These are phyloP conservation scores for Exophiala sp. DNA, from an alignment of 2,329 filamentous ascomycete genomes.

Conservation along the genomic window DNA sequence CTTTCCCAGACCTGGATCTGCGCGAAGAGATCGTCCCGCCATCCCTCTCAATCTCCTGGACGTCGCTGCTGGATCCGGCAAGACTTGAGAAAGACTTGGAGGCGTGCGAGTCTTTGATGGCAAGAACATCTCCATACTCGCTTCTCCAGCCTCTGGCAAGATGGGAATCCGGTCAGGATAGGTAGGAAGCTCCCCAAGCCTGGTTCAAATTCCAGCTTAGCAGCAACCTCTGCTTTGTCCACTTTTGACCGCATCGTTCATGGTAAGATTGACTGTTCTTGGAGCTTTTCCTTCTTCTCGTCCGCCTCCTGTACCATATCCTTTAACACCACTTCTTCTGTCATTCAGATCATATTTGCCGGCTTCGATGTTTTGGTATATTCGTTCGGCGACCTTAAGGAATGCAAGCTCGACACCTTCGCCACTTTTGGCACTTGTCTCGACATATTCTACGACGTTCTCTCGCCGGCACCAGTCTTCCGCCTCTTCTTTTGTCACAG, in stretches of 20 bases:
- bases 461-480: conserved; percentile 85
- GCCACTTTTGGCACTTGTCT: conserved; percentile 93
- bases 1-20: too few species aligned
- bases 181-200: too few species aligned
- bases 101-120: too few species aligned
- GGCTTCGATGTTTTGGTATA: conserved; percentile 94
- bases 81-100: too few species aligned
- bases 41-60: too few species aligned
- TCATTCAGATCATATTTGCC: conserved; percentile 95
- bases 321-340: conserved; percentile 85
- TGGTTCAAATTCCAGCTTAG: conserved; percentile 5
- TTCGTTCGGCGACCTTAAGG: conserved; percentile 86
- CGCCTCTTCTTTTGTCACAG: conserved; percentile 79
- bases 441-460: conserved; percentile 86
- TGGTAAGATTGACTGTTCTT: conserved; percentile 43
- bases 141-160: too few species aligned
- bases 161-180: too few species aligned
- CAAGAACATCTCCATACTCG: too few species aligned
- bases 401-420: conserved; percentile 93
- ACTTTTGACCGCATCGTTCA: conserved; percentile 47
- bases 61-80: too few species aligned
- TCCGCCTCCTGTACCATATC: conserved; percentile 42
- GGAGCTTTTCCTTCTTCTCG: conserved; percentile 33
- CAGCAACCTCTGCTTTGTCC: conserved; percentile 35
- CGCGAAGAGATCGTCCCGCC: too few species aligned